These are phyloP conservation scores for Betula pendula DNA, from an alignment of 306 rosid genomes.

Conservation along the genomic window DNA sequence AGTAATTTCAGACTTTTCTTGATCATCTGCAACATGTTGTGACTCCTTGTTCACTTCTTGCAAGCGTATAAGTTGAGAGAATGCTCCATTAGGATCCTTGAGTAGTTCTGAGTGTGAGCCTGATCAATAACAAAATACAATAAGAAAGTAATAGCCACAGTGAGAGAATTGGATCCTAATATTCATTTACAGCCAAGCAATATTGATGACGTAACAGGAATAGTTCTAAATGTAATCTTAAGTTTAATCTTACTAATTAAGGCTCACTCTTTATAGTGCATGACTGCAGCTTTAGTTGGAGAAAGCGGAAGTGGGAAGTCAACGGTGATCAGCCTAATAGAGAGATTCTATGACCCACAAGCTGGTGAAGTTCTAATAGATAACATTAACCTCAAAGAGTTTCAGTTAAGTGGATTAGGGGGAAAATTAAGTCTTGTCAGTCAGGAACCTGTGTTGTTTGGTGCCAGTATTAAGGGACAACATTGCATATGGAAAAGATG, in stretches of 20 bases:
- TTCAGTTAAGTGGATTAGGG: conserved; percentile 43
- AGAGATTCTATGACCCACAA: conserved; percentile 50
- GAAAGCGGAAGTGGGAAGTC: conserved; percentile 57
- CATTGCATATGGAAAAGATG: conserved; percentile 47
- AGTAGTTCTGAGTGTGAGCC: conserved; percentile 71
- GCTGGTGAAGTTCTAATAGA: conserved; percentile 51
- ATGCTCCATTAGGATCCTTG: conserved; percentile 75
- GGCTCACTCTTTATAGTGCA: conserved; percentile 46
- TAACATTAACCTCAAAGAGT: conserved; percentile 43
- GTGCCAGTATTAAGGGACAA: conserved; percentile 46
- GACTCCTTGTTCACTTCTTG: conserved; percentile 61
- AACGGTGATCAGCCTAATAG: conserved; percentile 42
- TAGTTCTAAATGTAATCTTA: too few relatives aligned
- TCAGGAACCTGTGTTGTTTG: conserved; percentile 48
- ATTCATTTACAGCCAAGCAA: neutral
- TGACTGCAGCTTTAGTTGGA: conserved; percentile 58
- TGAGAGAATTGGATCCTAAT: neutral
- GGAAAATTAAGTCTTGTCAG: conserved; percentile 48
- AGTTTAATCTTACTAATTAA: too few relatives aligned
- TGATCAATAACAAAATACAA: conserved; percentile 34
- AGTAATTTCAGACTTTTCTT: conserved; percentile 42
- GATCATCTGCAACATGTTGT: conserved; percentile 35
- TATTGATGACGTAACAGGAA: too few relatives aligned
- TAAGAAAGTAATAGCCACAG: neutral
- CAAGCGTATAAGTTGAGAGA: conserved; percentile 72